Base-by-base conservation (phyloP, 179 eudicot species). In the Dionaea muscipula region DNA sequence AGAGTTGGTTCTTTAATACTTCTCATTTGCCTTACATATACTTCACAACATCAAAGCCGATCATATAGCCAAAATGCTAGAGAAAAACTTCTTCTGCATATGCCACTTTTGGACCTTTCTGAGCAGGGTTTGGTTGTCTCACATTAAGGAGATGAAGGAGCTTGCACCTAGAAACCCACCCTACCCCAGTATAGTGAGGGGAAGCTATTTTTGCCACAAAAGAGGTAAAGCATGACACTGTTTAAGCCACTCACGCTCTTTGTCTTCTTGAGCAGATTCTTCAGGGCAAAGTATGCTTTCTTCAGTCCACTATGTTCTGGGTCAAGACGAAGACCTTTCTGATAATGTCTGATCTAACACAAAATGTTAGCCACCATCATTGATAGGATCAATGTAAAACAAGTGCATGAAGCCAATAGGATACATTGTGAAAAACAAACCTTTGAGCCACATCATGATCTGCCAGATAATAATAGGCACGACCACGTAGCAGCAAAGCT, bases 371-470 rank as follows among this genome's bases (percentile, higher is more conserved):
- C 5, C 21, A 33, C 28, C 46, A 50, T 45, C 23, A 53, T 24
- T 39, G 26, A 26, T 19, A 7, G 17, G 20, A 11, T 4, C 24
- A 9, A 57, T 2, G 31, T 56, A 19, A 24, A 55, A 36, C 25
- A 23, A 47, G 14, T 16, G 50, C 13, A 63, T 36, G 15, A 26
- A 20, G 16, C 14, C 19, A 51, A 1, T 14, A 55, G 26, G 3
- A 24, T 39, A 15, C 56, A 17, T 52, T 25, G 10, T 0, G 10
- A 31, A 0, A 31, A 53, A 65, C 80, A 54, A 62, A 86, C 95
- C 95, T 88, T 56, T 59, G 61, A 50, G 94, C 94, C 47, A 86
- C 84, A 69, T 90, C 95, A 63, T 90, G 95, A 75, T 90, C 97
- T 54, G 94, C 86, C 48, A 90, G 62, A 57, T 86, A 83, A 70